Evolutionary conservation across 805 yeast species (phyloP).

Genomic region (Cyberlindnera suaveolens): DNA sequence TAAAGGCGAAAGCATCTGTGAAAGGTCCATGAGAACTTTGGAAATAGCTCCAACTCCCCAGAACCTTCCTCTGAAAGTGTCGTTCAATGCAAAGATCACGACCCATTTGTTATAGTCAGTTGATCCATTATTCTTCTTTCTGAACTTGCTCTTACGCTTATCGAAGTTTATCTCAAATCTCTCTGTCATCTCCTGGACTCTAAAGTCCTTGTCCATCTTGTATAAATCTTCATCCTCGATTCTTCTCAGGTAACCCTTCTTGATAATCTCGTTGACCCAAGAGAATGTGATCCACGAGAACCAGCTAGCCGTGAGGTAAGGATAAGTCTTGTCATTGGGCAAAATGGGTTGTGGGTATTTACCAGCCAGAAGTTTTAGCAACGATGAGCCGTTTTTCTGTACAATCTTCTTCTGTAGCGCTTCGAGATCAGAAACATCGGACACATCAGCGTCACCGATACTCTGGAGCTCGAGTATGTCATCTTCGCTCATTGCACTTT

Average conservation of each 20-base stretch:
- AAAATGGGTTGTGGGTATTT: constrained; percentile 17
- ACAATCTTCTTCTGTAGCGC: constrained; percentile 11
- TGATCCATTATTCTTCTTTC: constrained; percentile 20
- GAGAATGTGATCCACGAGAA: constrained; percentile 14
- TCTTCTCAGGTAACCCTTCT: constrained; percentile 55
- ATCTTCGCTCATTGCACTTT: no score
- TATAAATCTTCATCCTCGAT: constrained; percentile 53
- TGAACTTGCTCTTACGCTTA: constrained; percentile 22
- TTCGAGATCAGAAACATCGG: neutral
- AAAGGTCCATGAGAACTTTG: constrained; percentile 26
- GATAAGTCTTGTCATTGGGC: constrained; percentile 12
- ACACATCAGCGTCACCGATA: no score
- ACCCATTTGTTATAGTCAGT: constrained; percentile 19
- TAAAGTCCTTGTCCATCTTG: constrained; percentile 31
- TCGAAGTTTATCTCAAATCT: constrained; percentile 28
- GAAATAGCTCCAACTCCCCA: constrained; percentile 27
- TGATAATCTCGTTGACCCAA: constrained; percentile 21
- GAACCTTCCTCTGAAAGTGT: constrained; percentile 27
- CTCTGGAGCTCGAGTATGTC: no score
- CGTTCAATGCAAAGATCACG: constrained; percentile 28
- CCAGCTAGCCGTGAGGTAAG: constrained; percentile 15
- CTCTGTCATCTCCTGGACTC: constrained; percentile 29
- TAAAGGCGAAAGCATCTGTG: constrained; percentile 55
- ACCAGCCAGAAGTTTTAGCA: constrained; percentile 15
- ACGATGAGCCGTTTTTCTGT: constrained; percentile 10